Evolutionary conservation across 345 rosid genomes (phyloP).

Genomic region (Eucalyptus caleyi): DNA sequence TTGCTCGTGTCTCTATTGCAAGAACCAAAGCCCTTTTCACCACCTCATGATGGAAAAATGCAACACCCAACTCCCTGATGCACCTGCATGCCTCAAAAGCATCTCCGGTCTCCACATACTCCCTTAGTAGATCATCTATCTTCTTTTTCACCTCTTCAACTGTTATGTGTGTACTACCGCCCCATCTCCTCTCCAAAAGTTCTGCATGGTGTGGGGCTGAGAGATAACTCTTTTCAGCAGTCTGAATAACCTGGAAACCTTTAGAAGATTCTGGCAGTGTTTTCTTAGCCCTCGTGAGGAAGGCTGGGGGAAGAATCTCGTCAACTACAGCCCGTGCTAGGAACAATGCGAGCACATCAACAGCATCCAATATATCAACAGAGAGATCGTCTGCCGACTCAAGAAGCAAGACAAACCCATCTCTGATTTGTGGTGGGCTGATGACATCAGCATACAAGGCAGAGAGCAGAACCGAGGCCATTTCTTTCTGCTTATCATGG

Average conservation of each 20-base stretch:
- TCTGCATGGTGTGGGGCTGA: constrained; percentile 99
- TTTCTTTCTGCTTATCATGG: constrained; percentile 98
- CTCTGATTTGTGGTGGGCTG: constrained; percentile 75
- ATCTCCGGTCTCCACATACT: constrained; percentile 79
- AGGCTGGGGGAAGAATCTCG: constrained; percentile 90
- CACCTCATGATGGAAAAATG: constrained; percentile 97
- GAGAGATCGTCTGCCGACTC: constrained; percentile 93
- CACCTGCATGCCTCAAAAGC: constrained; percentile 92
- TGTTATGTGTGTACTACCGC: constrained; percentile 87
- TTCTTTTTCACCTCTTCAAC: constrained; percentile 93
- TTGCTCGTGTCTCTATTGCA: constrained; percentile 66
- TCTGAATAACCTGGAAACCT: constrained; percentile 73
- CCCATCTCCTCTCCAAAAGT: constrained; percentile 96
- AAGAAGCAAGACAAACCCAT: constrained; percentile 95
- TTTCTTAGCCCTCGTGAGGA: constrained; percentile 72
- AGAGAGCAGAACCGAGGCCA: constrained; percentile 95
- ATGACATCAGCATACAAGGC: constrained; percentile 89
- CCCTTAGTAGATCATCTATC: constrained; percentile 76
- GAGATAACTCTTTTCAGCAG: constrained; percentile 89
- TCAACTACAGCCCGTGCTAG: constrained; percentile 94
- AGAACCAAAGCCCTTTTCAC: constrained; percentile 92
- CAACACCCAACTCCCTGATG: constrained; percentile 79
- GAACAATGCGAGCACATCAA: constrained; percentile 89
- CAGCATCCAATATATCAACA: constrained; percentile 85
- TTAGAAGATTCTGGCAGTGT: constrained; percentile 63